phyloP scores from a whole-genome alignment of 495 filamentous ascomycete species.

The Neurospora sp. region DNA sequence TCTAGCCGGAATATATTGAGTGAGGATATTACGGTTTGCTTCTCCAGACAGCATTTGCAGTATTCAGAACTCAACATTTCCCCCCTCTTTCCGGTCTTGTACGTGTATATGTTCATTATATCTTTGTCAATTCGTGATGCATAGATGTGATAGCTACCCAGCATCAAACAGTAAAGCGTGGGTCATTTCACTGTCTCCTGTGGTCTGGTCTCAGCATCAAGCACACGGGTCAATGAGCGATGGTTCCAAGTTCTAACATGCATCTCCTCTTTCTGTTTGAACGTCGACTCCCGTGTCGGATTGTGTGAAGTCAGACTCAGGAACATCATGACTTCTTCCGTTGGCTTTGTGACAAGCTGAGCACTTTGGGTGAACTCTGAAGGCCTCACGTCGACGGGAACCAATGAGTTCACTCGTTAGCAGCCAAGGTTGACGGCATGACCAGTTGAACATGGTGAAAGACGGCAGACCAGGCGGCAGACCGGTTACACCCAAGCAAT shows the following conservation, averaged over 20 bases:
- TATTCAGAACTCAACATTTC: background rate
- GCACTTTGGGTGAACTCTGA: background rate
- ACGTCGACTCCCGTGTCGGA: background rate
- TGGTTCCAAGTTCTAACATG: background rate
- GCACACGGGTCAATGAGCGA: background rate
- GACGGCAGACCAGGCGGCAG: background rate
- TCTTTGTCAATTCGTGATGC: too few relatives aligned
- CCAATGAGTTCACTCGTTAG: background rate
- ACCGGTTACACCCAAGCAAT: background rate
- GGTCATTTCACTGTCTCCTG: background rate
- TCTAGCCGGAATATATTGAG: background rate
- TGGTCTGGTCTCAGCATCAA: background rate
- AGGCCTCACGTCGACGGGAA: background rate
- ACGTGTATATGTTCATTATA: too few relatives aligned
- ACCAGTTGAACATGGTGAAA: background rate
- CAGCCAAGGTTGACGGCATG: background rate
- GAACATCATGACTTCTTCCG: background rate
- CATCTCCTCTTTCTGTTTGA: background rate
- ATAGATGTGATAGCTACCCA: too few relatives aligned
- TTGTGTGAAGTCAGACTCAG: background rate
- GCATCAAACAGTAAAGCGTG: too few relatives aligned
- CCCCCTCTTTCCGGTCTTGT: background rate
- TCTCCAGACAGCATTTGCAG: background rate
- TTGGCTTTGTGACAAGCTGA: background rate
- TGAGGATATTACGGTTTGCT: background rate